phyloP scores from a whole-genome alignment of 768 basidiomycete species.

The Naganishia vishniacii region DNA sequence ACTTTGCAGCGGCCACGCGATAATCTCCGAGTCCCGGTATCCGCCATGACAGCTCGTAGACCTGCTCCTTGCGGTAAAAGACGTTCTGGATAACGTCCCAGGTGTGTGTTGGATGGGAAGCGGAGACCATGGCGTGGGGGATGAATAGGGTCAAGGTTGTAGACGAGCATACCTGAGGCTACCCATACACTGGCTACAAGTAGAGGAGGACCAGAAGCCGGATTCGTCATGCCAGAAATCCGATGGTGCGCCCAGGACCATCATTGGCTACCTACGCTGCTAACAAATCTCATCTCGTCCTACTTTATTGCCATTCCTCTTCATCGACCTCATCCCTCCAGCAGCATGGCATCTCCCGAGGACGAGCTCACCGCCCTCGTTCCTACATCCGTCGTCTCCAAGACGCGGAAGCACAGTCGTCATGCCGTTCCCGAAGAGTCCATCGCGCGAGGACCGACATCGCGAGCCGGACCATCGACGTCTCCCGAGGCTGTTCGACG shows the following conservation, averaged over 20 bases:
- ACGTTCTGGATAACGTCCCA: conserved; percentile 80
- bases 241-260: not conserved
- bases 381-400: conserved; percentile 3
- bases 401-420: not conserved
- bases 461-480: not conserved
- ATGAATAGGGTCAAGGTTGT: not conserved
- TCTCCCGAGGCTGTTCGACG: not conserved
- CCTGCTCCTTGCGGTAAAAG: conserved; percentile 74
- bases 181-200: too few species aligned
- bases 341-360: not conserved
- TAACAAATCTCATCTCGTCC: not conserved
- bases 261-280: too few species aligned
- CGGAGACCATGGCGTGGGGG: not conserved
- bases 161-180: too few species aligned
- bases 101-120: conserved; percentile 11
- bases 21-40: conserved; percentile 73
- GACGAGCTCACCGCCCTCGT: conserved; percentile 4
- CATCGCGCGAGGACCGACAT: conserved; percentile 1
- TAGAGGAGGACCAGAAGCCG: not conserved
- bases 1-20: conserved; percentile 69
- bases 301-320: not conserved
- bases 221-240: not conserved
- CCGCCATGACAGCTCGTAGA: conserved; percentile 76
- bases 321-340: not conserved
- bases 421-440: not conserved